Base-by-base conservation (phyloP, 257 asterid genomes). In the Penstemon eatonii region DNA sequence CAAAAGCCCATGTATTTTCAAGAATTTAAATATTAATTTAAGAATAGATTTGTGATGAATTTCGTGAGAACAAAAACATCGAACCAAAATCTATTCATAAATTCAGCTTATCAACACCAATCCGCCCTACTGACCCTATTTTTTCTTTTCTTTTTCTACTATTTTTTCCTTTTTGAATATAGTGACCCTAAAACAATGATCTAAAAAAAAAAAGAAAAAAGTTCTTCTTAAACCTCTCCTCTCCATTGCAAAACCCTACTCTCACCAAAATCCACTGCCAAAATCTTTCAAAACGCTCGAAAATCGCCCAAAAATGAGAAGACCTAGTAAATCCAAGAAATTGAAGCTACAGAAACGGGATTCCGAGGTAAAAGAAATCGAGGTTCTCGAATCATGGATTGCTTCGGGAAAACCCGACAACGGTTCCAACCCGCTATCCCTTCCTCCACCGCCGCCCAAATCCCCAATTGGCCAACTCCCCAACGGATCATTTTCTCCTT, bases 331-430 rank as follows among this genome's bases (percentile, higher is more conserved):
- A 69, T 73, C 95, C 18, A 82, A 57, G 68, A 79, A 79, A 51
- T 73, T 76, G 71, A 88, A 82, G 78, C 47, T 73, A 15, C 91
- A 78, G 73, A 81, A 56, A 10, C 91, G 95, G 1, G 73, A 42
- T 8, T 75, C 81, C 0, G 99, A 91, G 63, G 80, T 74, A 4
- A 72, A 81, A 4, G 97, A 91, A 81, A 83, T 89, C 62, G 90
- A 91, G 73, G 81, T 85, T 33, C 90, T 94, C 49, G 86, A 89
- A 60, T 73, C 85, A 76, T 89, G 99, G 96, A 77, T 89, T 59
- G 84, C 74, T 19, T 79, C 86, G 36, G 87, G 85, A 25, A 80
- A 84, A 63, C 97, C 97, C 8, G 86, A 82, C 11, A 77, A 90
- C 18, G 97, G 99, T 25, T 81, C 81, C 49, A 89, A 91, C 74